Evolutionary conservation across 2,329 filamentous ascomycete species (phyloP).

Genomic region (Hirsutella minnesotensis): DNA sequence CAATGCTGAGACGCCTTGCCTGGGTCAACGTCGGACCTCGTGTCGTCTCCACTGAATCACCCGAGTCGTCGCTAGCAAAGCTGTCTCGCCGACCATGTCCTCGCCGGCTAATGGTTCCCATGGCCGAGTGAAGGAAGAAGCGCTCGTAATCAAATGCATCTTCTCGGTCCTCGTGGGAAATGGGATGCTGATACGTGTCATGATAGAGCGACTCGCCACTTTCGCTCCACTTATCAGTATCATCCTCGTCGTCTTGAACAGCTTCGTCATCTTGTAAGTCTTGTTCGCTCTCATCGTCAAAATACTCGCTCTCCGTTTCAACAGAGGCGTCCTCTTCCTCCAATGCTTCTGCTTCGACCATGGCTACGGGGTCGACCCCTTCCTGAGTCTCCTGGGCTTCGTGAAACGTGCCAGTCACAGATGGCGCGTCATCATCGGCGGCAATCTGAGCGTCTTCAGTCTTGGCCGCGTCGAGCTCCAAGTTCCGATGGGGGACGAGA

Average conservation of each 20-base stretch:
- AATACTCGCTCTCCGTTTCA: neutral
- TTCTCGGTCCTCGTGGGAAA: constrained; percentile 83
- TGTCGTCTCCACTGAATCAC: constrained; percentile 50
- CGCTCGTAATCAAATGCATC: constrained; percentile 96
- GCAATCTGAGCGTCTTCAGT: constrained; percentile 6
- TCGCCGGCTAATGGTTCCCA: constrained; percentile 58
- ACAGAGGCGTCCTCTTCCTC: neutral
- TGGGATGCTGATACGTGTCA: constrained; percentile 43
- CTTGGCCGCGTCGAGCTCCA: neutral
- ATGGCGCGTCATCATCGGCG: constrained; percentile 1
- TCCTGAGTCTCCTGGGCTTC: constrained; percentile 1
- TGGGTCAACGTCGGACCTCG: constrained; percentile 27
- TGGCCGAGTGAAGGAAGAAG: constrained; percentile 86
- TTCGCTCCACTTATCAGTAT: constrained; percentile 38
- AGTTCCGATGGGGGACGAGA: too few relatives aligned
- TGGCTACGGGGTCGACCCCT: neutral
- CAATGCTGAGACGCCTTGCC: constrained; percentile 32
- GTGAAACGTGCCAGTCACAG: neutral
- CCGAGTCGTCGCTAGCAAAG: constrained; percentile 42
- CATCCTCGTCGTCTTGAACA: neutral
- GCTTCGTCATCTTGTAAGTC: constrained; percentile 7
- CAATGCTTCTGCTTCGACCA: neutral
- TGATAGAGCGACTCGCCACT: constrained; percentile 53
- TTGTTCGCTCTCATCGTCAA: neutral
- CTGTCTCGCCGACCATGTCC: constrained; percentile 22